phyloP scores from a whole-genome alignment of 2,329 filamentous ascomycete genomes.

The Aspergillus floridensis region DNA sequence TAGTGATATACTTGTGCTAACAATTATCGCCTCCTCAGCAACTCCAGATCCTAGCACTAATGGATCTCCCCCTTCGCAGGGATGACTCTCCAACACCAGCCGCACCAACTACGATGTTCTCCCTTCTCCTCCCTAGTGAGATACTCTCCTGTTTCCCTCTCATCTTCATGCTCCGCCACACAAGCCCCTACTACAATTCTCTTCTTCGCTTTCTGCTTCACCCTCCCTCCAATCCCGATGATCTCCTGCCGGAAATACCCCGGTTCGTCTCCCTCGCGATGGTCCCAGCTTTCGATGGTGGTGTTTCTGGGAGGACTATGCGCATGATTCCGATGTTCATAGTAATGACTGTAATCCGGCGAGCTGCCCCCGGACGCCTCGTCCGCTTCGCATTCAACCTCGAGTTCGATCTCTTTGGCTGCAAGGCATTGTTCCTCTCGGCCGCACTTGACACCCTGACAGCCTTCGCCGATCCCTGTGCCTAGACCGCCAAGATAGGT shows the following conservation, averaged over 20 bases:
- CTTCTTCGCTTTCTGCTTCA: conserved; percentile 85
- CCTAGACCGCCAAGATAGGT: conserved; percentile 75
- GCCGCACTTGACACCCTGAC: conserved; percentile 84
- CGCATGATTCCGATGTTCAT: conserved; percentile 15
- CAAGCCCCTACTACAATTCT: conserved; percentile 78
- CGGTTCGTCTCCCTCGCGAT: conserved; percentile 47
- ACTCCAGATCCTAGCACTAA: no score
- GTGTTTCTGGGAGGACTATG: conserved; percentile 14
- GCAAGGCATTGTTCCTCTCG: conserved; percentile 74
- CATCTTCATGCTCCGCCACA: conserved; percentile 82
- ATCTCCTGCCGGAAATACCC: conserved; percentile 87
- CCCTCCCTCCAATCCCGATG: conserved; percentile 80
- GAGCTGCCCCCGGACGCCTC: conserved; percentile 46
- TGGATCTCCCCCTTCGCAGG: conserved; percentile 52
- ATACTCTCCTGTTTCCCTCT: conserved; percentile 63
- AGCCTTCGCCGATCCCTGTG: conserved; percentile 82
- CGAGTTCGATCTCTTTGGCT: conserved; percentile 73
- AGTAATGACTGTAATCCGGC: conserved; percentile 26
- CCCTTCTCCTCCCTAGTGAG: conserved; percentile 70
- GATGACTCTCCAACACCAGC: conserved; percentile 81
- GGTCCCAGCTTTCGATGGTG: conserved; percentile 16
- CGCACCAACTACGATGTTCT: conserved; percentile 76
- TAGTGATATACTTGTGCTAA: neutral
- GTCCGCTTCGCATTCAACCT: conserved; percentile 81
- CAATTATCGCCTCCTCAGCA: no score